Percentiles rank a stretch among this genome's conserved stretches.
Conservation (phyloP, 2,329 filamentous ascomycete species). For the Fusarium dlaminii region DNA sequence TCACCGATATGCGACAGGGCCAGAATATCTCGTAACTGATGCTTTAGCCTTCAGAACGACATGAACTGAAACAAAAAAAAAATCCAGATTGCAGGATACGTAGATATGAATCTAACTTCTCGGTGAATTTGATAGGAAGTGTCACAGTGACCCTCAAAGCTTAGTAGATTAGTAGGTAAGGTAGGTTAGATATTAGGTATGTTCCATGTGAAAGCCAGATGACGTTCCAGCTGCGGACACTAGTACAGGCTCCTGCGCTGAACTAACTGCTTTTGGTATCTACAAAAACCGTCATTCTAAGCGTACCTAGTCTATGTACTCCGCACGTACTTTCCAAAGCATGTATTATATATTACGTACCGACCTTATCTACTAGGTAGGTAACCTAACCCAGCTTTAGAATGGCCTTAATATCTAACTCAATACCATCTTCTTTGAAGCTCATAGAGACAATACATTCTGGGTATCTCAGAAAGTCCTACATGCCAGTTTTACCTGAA, state of each 20-base stretch:
- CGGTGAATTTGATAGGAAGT: neutral
- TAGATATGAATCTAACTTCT: neutral
- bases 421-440: neutral
- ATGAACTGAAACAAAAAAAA: neutral
- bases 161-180: neutral
- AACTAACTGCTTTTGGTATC: neutral
- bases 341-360: neutral
- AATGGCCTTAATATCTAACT: neutral
- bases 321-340: neutral
- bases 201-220: slow-evolving; percentile 36
- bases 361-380: neutral
- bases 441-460: neutral
- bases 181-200: neutral
- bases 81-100: neutral
- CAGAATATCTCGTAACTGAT: neutral
- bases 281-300: neutral
- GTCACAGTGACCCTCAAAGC: neutral
- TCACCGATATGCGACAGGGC: neutral
- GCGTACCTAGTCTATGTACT: neutral
- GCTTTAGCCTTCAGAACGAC: neutral
- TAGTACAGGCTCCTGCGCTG: neutral
- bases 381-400: neutral
- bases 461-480: neutral
- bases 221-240: slow-evolving; percentile 17
- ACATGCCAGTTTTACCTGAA: slow-evolving; percentile 8